phyloP scores from a whole-genome alignment of 2,329 filamentous ascomycete genomes.

The Neofusicoccum ribis region DNA sequence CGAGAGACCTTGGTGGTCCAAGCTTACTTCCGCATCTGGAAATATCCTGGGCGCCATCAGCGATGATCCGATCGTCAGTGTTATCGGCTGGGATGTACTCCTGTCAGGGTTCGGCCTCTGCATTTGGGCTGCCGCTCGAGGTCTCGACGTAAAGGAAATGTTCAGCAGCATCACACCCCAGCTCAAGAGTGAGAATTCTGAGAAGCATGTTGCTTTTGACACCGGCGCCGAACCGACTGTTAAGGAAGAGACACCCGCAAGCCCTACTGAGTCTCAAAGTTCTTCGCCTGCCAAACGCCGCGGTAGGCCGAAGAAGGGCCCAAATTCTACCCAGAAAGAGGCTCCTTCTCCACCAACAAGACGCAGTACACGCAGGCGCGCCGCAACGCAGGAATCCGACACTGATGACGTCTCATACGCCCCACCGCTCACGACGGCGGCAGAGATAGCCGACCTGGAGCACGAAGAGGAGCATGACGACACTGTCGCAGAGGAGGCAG shows the following conservation, averaged over 20 bases:
- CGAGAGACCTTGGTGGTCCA: conserved; percentile 37
- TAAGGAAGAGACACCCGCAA: conserved; percentile 19
- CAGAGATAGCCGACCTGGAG: conserved; percentile 14
- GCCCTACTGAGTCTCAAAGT: conserved; percentile 13
- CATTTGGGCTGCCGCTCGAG: conserved; percentile 58
- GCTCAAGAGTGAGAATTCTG: background rate
- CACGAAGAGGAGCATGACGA: conserved; percentile 29
- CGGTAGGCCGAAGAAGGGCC: conserved; percentile 31
- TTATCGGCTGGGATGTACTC: conserved; percentile 60
- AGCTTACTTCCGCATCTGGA: conserved; percentile 40
- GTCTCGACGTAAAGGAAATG: conserved; percentile 53
- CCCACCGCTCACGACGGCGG: background rate
- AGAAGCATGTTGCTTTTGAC: conserved; percentile 31
- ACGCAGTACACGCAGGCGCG: conserved; percentile 23
- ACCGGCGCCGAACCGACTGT: conserved; percentile 12
- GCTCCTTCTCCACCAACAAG: conserved; percentile 18
- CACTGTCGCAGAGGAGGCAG: conserved; percentile 34
- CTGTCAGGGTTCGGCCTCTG: conserved; percentile 56
- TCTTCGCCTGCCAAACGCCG: conserved; percentile 29
- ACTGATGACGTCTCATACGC: conserved; percentile 14
- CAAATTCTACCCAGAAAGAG: background rate
- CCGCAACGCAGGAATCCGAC: conserved; percentile 18
- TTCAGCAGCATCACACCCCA: conserved; percentile 38
- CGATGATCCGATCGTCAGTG: conserved; percentile 60
- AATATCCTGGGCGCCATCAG: conserved; percentile 53